A percentile compares a stretch with the other conserved stretches of the same genome.
Evolutionary conservation across 2,329 filamentous ascomycete genomes (phyloP).

Genomic region (Calycina herbarum): DNA sequence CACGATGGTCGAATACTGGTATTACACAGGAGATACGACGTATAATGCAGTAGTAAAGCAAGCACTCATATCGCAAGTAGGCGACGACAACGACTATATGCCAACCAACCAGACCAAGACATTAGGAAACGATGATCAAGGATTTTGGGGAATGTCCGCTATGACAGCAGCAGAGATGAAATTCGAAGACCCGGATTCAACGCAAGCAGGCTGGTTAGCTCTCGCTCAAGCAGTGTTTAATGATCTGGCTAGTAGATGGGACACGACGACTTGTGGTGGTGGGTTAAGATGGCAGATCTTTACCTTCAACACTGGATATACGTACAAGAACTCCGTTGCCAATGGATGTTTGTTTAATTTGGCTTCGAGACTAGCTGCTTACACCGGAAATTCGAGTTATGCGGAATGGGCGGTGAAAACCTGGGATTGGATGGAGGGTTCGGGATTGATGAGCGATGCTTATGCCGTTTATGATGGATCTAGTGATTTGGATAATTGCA

Average conservation of each 20-base stretch:
- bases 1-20: constrained; percentile 79
- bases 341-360: constrained; percentile 63
- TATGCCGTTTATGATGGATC: constrained; percentile 60
- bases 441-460: constrained; percentile 58
- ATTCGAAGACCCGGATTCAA: constrained; percentile 54
- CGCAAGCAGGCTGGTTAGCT: constrained; percentile 64
- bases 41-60: constrained; percentile 65
- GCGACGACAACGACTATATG: constrained; percentile 72
- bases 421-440: constrained; percentile 65
- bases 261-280: constrained; percentile 65
- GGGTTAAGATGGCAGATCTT: constrained; percentile 85
- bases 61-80: constrained; percentile 72
- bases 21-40: constrained; percentile 69
- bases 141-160: constrained; percentile 70
- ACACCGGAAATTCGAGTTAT: constrained; percentile 76
- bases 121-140: constrained; percentile 69
- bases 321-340: constrained; percentile 70
- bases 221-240: constrained; percentile 72
- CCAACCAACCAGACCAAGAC: constrained; percentile 64
- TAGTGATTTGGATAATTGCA: constrained; percentile 57
- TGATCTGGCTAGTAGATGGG: constrained; percentile 73
- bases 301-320: constrained; percentile 75
- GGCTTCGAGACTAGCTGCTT: constrained; percentile 67
- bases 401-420: constrained; percentile 71
- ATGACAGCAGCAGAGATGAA: constrained; percentile 70